Evolutionary conservation across 1,284 basidiomycete species (phyloP).

Genomic region (Sporisorium iseilematis-ciliati): DNA sequence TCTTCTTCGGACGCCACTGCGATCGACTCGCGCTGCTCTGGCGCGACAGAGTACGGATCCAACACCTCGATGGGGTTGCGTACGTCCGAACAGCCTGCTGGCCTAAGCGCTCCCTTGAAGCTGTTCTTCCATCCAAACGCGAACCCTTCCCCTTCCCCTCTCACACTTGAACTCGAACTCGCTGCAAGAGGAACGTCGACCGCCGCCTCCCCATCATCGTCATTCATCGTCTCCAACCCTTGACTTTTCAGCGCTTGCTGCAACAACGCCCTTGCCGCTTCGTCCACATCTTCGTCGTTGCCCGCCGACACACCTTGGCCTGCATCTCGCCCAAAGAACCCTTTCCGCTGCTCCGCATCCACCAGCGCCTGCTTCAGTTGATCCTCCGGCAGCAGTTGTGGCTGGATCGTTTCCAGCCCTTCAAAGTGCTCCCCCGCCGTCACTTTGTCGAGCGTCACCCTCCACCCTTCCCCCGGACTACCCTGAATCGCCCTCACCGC

Average conservation of each 20-base stretch:
- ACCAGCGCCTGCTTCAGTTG: constrained; percentile 30
- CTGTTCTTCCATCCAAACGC: constrained; percentile 21
- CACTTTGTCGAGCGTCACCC: constrained; percentile 29
- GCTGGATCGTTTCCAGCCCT: constrained; percentile 32
- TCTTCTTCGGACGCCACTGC: constrained; percentile 33
- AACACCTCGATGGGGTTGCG: constrained; percentile 38
- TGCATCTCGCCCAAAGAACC: constrained; percentile 25
- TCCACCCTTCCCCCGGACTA: constrained; percentile 8
- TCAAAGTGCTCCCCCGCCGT: constrained; percentile 24
- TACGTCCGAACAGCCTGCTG: constrained; percentile 24
- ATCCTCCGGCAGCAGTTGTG: constrained; percentile 42
- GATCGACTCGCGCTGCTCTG: constrained; percentile 10
- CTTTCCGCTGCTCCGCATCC: constrained; percentile 40
- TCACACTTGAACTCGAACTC: neutral
- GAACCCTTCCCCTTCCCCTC: constrained; percentile 1
- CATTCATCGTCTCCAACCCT: constrained; percentile 28
- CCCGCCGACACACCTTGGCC: constrained; percentile 1
- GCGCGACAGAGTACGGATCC: constrained; percentile 22
- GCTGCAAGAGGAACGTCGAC: neutral
- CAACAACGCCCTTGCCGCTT: constrained; percentile 29
- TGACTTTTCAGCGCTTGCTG: constrained; percentile 36
- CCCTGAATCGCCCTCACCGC: neutral
- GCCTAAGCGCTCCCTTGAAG: constrained; percentile 23
- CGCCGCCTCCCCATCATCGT: constrained; percentile 32
- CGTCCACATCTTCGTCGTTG: constrained; percentile 9